phyloP scores from a whole-genome alignment of 2,329 filamentous ascomycete species.

The Cadophora gregata region DNA sequence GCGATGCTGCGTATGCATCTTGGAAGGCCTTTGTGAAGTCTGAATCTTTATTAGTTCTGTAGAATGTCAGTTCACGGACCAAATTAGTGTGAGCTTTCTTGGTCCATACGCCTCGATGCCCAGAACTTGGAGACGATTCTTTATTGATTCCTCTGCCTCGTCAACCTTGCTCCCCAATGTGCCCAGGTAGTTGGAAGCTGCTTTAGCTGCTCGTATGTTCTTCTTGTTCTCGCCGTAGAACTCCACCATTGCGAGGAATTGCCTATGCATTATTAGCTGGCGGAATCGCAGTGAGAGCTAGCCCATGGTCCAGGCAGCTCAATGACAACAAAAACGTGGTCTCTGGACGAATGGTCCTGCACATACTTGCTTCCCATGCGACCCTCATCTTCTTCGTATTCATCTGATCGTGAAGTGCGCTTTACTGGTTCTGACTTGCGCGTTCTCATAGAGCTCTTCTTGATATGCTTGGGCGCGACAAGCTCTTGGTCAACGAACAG shows the following conservation, averaged over 20 bases:
- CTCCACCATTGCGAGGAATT: constrained; percentile 37
- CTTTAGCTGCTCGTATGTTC: constrained; percentile 33
- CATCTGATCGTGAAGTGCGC: constrained; percentile 29
- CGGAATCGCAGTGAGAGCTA: background rate
- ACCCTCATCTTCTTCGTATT: constrained; percentile 40
- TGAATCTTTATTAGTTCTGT: constrained; percentile 31
- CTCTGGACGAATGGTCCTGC: too few species aligned
- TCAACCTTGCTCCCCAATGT: constrained; percentile 28
- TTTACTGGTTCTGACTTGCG: constrained; percentile 34
- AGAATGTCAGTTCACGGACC: background rate
- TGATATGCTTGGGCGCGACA: constrained; percentile 25
- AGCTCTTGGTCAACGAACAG: constrained; percentile 15
- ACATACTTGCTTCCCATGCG: constrained; percentile 40
- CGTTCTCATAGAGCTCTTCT: constrained; percentile 28
- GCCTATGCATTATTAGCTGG: constrained; percentile 20
- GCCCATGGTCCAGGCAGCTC: too few species aligned
- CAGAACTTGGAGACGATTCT: constrained; percentile 24
- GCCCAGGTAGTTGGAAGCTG: constrained; percentile 29
- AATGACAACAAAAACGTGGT: background rate
- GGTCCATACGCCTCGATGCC: constrained; percentile 20
- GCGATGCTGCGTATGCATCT: constrained; percentile 32
- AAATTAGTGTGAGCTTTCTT: background rate
- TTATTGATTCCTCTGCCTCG: constrained; percentile 27
- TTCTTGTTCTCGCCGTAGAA: constrained; percentile 31
- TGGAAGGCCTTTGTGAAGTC: constrained; percentile 35